These are phyloP conservation scores for Castanea sativa DNA, from an alignment of 306 rosid species.

Conservation along the genomic window DNA sequence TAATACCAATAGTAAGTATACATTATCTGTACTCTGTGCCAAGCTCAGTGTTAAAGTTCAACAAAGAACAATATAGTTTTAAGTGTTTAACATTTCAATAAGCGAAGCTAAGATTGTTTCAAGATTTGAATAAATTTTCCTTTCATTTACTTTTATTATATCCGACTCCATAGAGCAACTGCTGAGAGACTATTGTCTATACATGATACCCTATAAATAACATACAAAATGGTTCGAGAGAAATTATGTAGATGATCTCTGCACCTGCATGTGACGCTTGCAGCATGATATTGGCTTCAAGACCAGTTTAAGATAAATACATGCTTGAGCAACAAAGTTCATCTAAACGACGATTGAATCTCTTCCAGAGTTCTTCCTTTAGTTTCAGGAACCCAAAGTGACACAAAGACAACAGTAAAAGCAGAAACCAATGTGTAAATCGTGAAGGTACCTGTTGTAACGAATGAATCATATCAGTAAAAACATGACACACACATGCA, in stretches of 20 bases:
- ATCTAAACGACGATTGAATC: constrained; percentile 71
- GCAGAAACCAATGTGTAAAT: constrained; percentile 53
- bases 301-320: not conserved
- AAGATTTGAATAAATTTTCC: not conserved
- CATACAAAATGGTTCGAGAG: not conserved
- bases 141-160: not conserved
- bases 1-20: not conserved
- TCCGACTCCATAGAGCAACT: not conserved
- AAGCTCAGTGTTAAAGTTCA: constrained; percentile 1
- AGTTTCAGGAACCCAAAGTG: constrained; percentile 75
- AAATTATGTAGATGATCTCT: not conserved
- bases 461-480: not conserved
- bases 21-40: not conserved
- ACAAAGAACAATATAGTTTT: not conserved
- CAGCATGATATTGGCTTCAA: not conserved
- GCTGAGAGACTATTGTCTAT: not conserved
- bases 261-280: not conserved
- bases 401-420: constrained; percentile 48
- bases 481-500: not conserved
- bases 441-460: constrained; percentile 58
- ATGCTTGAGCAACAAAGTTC: constrained; percentile 21
- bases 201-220: not conserved
- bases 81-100: not conserved
- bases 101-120: not conserved
- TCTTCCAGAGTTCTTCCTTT: constrained; percentile 84